Conservation (phyloP, 2,329 filamentous ascomycete genomes). For the Fusarium nanum region DNA sequence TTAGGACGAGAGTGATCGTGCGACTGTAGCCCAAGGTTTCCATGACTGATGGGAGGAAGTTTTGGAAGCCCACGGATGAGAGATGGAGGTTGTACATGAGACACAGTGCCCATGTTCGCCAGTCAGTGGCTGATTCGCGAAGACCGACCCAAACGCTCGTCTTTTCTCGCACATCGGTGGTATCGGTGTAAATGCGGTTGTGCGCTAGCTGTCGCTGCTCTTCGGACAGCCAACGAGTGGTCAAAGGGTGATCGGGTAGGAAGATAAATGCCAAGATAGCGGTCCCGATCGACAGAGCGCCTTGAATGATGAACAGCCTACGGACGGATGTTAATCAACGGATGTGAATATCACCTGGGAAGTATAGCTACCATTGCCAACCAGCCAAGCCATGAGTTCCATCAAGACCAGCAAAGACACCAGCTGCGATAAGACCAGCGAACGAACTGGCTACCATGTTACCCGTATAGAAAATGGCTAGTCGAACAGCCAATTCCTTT, state of each 20-base stretch:
- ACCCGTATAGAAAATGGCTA: conserved; percentile 58
- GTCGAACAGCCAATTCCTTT: conserved; percentile 56
- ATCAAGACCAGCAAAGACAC: conserved; percentile 52
- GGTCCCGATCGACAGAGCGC: conserved; percentile 43
- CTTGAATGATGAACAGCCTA: conserved; percentile 49
- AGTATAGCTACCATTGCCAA: conserved; percentile 45
- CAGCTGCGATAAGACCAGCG: conserved; percentile 58
- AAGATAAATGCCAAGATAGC: conserved; percentile 50
- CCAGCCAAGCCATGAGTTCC: conserved; percentile 42
- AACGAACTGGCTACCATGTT: conserved; percentile 54
- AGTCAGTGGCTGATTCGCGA: conserved; percentile 42
- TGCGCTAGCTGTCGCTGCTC: conserved; percentile 57
- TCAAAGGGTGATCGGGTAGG: conserved; percentile 53
- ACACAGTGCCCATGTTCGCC: conserved; percentile 45
- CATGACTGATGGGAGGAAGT: conserved; percentile 53
- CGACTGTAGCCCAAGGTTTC: conserved; percentile 58
- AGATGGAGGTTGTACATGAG: conserved; percentile 46
- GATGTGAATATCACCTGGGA: fast-evolving
- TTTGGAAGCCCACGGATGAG: conserved; percentile 46
- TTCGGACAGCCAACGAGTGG: conserved; percentile 51
- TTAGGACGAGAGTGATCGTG: conserved; percentile 61
- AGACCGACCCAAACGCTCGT: conserved; percentile 52
- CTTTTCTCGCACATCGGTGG: conserved; percentile 47
- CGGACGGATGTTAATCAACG: neutral
- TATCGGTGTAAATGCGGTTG: conserved; percentile 51